Evolutionary conservation across 2,329 filamentous ascomycete genomes (phyloP), one percentile per base, ranked within the genome.

Genomic region (Cercospora sp.): DNA sequence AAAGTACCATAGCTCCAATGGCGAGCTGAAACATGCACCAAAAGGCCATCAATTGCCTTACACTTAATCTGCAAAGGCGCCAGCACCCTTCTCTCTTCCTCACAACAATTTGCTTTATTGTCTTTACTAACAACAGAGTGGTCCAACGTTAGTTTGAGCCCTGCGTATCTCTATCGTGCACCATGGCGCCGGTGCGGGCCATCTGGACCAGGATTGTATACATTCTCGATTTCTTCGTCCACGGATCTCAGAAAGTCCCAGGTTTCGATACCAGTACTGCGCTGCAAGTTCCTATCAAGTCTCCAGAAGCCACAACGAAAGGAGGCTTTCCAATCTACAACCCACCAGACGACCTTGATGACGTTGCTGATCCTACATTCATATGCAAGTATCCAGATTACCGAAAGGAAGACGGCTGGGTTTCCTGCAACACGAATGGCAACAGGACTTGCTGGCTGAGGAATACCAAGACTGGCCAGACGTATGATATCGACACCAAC

Each of bases 371-470:
- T 12, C 53, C 53, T 10, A 58, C 53, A 12, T 58, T 58, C 53
- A 58, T 58, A 12, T 58, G 53, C 30, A 18, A 58, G 26, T 58
- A 58, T 58, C 53, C 53, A 58, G 53, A 32, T 5, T 58, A 58
- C 24, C 53, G 53, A 5, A n/a, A 24, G 53, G 53, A 58, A 32
- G 53, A 58, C 53, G 53, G 53, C 53, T 58, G 53, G 53, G 53
- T 58, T 26, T 58, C 53, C 5, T 58, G 53, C 24, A 58, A 58
- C 26, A 58, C 53, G 2, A 58, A 58, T 13, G 53, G 53, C 28
- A 58, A 58, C 16, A 24, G 53, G 16, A 28, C 53, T 12, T 58
- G 53, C 53, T 58, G 53, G 53, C 24, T 58, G 24, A 58, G 16
- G 6, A 58, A 58, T 12, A 58, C 53, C 26, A 58, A 58, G 24